A percentile compares a stretch with the other conserved stretches of the same genome.
phyloP scores from a whole-genome alignment of 352 stramenopile genomes.

The Pythium rishiriense region DNA sequence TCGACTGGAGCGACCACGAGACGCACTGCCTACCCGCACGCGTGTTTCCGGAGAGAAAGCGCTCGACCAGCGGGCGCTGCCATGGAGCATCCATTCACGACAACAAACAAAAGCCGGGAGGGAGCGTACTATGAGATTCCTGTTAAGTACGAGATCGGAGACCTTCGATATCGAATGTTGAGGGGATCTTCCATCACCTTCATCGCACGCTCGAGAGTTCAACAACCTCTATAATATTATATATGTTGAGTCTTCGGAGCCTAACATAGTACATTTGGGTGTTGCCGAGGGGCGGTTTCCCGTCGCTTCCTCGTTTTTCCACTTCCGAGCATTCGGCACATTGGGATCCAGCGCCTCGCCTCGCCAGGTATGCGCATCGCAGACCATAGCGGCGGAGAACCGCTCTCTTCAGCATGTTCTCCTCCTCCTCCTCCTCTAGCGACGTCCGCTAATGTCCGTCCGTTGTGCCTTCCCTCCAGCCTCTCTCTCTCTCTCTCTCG shows the following conservation, averaged over 20 bases:
- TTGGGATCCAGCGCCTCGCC: neutral
- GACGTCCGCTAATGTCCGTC: neutral
- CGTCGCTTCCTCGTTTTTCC: neutral
- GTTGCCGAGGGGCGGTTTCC: conserved; percentile 14
- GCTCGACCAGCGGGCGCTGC: no score
- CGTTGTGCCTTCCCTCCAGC: neutral
- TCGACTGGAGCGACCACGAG: neutral
- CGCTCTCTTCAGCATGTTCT: neutral
- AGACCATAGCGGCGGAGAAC: neutral
- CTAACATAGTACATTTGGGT: conserved; percentile 9
- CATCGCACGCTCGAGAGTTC: neutral
- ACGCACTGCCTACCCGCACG: no score
- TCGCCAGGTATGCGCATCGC: neutral
- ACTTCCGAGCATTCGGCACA: no score
- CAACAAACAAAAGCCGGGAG: no score
- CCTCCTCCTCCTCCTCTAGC: no score
- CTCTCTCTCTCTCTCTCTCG: neutral
- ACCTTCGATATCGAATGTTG: conserved; percentile 12
- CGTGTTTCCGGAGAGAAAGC: no score
- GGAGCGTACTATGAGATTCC: neutral
- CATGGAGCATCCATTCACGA: no score
- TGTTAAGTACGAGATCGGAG: conserved; percentile 3
- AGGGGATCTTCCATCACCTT: conserved; percentile 7
- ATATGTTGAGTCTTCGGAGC: conserved; percentile 11
- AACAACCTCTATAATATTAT: conserved; percentile 12